Evolutionary conservation across 2,329 filamentous ascomycete genomes (phyloP).

Genomic region (Colletotrichum cuscutae): DNA sequence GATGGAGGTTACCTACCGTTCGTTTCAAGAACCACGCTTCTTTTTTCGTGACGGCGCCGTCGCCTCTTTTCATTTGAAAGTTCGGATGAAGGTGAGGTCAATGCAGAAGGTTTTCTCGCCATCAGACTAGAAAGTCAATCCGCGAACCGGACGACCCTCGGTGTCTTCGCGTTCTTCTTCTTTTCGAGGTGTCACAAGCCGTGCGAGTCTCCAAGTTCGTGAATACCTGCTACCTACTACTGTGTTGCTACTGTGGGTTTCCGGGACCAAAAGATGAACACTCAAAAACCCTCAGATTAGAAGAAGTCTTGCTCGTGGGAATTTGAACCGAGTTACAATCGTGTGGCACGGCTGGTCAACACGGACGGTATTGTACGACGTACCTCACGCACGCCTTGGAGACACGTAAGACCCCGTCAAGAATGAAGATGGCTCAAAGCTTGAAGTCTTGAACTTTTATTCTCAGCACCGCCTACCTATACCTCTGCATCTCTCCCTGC

Average conservation of each 20-base stretch:
- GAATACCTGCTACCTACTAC: background rate
- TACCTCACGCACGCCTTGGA: background rate
- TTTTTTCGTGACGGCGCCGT: background rate
- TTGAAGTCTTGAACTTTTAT: too few species aligned
- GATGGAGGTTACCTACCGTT: background rate
- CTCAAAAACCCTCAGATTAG: background rate
- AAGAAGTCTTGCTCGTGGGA: background rate
- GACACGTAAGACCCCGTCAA: background rate
- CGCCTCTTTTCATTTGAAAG: background rate
- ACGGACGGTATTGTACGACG: background rate
- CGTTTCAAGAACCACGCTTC: slow-evolving; percentile 4
- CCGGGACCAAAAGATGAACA: background rate
- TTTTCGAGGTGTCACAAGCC: background rate
- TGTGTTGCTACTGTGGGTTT: background rate
- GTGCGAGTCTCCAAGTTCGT: background rate
- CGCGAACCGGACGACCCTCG: background rate
- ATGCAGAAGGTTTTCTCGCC: slow-evolving; percentile 1
- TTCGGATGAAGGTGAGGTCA: slow-evolving; percentile 11
- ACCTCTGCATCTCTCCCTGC: too few species aligned
- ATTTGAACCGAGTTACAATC: background rate
- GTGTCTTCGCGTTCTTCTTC: too few species aligned
- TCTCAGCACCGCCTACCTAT: too few species aligned
- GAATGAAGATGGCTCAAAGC: background rate
- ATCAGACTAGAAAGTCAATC: background rate
- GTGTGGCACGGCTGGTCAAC: background rate